A percentile compares a stretch with the other conserved stretches of the same genome.
These are phyloP conservation scores for Mollisia scopiformis DNA, from an alignment of 2,329 filamentous ascomycete genomes.

Conservation along the genomic window DNA sequence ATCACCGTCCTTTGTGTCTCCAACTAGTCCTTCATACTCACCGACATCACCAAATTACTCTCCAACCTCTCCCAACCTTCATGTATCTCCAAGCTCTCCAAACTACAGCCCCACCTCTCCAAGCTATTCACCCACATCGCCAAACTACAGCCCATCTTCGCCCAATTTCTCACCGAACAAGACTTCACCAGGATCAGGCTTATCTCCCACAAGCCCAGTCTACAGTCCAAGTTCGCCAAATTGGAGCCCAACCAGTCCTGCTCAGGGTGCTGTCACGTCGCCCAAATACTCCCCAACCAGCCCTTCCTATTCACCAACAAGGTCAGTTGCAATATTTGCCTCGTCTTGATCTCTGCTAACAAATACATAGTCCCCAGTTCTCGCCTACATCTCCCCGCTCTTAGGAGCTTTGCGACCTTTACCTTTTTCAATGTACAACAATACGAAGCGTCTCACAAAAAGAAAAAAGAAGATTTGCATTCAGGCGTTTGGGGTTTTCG, in stretches of 20 bases:
- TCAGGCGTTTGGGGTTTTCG: slow-evolving; percentile 24
- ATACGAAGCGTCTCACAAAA: slow-evolving; percentile 20
- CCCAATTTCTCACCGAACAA: slow-evolving; percentile 33
- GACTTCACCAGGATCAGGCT: slow-evolving; percentile 31
- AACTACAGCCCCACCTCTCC: slow-evolving; percentile 36
- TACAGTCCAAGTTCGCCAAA: slow-evolving; percentile 37
- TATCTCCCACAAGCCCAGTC: slow-evolving; percentile 36
- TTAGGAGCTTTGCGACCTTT: slow-evolving; percentile 15
- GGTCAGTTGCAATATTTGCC: not conserved
- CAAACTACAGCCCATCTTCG: slow-evolving; percentile 34
- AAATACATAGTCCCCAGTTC: slow-evolving; percentile 29
- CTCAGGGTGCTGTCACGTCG: slow-evolving; percentile 36
- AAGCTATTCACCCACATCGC: slow-evolving; percentile 32
- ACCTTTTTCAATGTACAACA: slow-evolving; percentile 33
- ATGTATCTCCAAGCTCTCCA: slow-evolving; percentile 33
- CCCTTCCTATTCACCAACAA: slow-evolving; percentile 11
- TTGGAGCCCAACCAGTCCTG: slow-evolving; percentile 36
- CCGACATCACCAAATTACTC: slow-evolving; percentile 76
- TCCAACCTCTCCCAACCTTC: slow-evolving; percentile 72
- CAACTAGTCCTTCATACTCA: slow-evolving; percentile 79
- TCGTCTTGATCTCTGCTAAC: not conserved
- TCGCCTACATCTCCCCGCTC: slow-evolving; percentile 34
- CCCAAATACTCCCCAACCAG: slow-evolving; percentile 41
- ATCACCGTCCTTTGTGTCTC: slow-evolving; percentile 42
- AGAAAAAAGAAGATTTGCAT: slow-evolving; percentile 28